Evolutionary conservation across 345 rosid genomes (phyloP).

Genomic region (Acer campestre): DNA sequence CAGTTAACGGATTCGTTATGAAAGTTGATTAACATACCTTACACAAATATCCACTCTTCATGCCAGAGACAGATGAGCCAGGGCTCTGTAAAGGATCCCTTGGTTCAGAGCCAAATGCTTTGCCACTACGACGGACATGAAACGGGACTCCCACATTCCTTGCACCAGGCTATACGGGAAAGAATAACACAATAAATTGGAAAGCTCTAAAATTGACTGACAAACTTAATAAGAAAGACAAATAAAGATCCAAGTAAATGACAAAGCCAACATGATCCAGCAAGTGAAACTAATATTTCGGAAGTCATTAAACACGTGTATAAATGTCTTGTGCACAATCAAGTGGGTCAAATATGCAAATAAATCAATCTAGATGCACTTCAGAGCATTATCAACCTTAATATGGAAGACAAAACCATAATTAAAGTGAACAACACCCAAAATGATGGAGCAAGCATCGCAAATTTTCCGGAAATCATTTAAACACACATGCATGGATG

Average conservation of each 20-base stretch:
- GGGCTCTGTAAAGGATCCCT: slow-evolving; percentile 53
- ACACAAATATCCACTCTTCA: slow-evolving; percentile 40
- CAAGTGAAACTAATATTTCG: not conserved
- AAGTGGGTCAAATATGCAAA: slow-evolving; percentile 1
- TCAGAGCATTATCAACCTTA: not conserved
- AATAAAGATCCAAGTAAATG: not conserved
- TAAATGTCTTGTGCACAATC: slow-evolving; percentile 1
- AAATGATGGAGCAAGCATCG: not conserved
- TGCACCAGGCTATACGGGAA: slow-evolving; percentile 40
- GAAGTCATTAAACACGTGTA: slow-evolving; percentile 8
- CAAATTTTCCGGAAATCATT: not conserved
- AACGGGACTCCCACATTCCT: slow-evolving; percentile 39
- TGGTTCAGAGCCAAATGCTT: slow-evolving; percentile 36
- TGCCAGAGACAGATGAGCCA: slow-evolving; percentile 35
- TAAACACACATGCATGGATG: not conserved
- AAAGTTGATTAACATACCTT: slow-evolving; percentile 41
- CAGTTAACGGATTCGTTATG: slow-evolving; percentile 13
- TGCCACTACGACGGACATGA: slow-evolving; percentile 32
- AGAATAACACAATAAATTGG: slow-evolving; percentile 9
- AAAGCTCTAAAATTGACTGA: not conserved
- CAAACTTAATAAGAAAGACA: not conserved
- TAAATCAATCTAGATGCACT: not conserved
- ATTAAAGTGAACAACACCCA: not conserved
- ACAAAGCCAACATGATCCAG: not conserved
- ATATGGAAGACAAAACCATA: not conserved